phyloP scores from a whole-genome alignment of 768 basidiomycete genomes.

The Clitopilus passeckerianus region DNA sequence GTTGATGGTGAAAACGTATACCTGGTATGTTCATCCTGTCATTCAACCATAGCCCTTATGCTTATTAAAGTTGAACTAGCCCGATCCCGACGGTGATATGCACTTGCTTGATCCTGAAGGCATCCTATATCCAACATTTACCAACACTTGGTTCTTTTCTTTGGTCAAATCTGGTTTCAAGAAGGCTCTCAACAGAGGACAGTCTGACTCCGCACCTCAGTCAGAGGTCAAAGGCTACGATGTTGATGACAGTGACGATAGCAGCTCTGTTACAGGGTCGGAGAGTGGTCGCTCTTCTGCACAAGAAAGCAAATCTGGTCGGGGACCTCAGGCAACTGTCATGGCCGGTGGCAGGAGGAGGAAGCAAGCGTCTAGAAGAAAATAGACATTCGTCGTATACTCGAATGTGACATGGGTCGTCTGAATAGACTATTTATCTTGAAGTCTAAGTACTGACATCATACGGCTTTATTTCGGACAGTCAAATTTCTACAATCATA shows the following conservation, averaged over 20 bases:
- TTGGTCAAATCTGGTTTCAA: constrained; percentile 31
- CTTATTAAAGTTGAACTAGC: constrained; percentile 30
- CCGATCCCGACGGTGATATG: constrained; percentile 54
- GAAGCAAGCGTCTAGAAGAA: constrained; percentile 43
- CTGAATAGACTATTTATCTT: not conserved
- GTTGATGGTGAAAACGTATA: constrained; percentile 75
- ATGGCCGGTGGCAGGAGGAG: constrained; percentile 65
- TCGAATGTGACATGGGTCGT: not conserved
- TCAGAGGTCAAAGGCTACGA: constrained; percentile 18
- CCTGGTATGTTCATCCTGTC: constrained; percentile 46
- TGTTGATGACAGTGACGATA: constrained; percentile 31
- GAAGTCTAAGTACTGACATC: no score
- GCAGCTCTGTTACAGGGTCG: constrained; percentile 36
- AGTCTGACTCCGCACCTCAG: constrained; percentile 9
- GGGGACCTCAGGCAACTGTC: constrained; percentile 28
- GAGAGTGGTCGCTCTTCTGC: constrained; percentile 39
- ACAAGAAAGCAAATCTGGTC: constrained; percentile 24
- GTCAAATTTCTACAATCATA: constrained; percentile 34
- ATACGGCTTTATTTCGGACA: no score
- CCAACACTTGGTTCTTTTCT: constrained; percentile 66
- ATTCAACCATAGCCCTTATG: not conserved
- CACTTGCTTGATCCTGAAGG: constrained; percentile 55
- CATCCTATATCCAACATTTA: constrained; percentile 51
- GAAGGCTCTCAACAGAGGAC: constrained; percentile 21
- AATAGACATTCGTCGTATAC: constrained; percentile 28